Percentiles rank a stretch among this genome's conserved stretches.
Evolutionary conservation across 2,329 filamentous ascomycete species (phyloP).

Genomic region (Pezicula rhizophila): DNA sequence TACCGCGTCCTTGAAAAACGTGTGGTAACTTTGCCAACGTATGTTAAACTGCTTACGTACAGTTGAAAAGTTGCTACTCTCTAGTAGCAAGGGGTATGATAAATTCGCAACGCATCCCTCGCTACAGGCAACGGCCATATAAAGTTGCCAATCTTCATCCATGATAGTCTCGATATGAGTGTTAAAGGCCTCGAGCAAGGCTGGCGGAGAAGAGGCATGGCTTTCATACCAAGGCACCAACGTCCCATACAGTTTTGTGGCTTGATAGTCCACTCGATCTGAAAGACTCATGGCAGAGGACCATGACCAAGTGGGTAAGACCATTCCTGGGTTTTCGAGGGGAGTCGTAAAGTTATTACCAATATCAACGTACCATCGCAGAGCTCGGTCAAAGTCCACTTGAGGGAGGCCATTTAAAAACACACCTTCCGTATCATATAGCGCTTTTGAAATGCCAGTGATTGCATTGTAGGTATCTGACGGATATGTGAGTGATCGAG

Average conservation of each 20-base stretch:
- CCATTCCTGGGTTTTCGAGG: neutral
- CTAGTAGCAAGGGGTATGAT: neutral
- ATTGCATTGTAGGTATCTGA: constrained; percentile 1
- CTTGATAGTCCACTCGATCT: constrained; percentile 1
- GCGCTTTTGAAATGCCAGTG: neutral
- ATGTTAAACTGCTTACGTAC: neutral
- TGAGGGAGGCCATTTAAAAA: constrained; percentile 1
- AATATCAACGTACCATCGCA: constrained; percentile 2
- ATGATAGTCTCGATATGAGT: neutral
- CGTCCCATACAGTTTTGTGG: neutral
- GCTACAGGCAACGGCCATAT: constrained; percentile 3
- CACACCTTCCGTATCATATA: neutral
- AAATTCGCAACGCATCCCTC: constrained; percentile 1
- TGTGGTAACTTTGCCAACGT: neutral
- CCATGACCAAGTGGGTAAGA: constrained; percentile 1
- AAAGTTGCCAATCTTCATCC: constrained; percentile 1
- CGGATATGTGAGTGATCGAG: neutral
- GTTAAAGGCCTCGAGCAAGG: neutral
- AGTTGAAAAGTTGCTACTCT: neutral
- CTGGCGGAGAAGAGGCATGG: neutral
- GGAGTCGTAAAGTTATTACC: neutral
- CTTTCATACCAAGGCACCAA: constrained; percentile 1
- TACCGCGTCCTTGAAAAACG: neutral
- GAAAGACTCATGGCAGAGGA: neutral
- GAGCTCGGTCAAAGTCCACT: neutral